These are phyloP conservation scores for Emergomyces orientalis DNA, from an alignment of 2,329 filamentous ascomycete species.

Conservation along the genomic window DNA sequence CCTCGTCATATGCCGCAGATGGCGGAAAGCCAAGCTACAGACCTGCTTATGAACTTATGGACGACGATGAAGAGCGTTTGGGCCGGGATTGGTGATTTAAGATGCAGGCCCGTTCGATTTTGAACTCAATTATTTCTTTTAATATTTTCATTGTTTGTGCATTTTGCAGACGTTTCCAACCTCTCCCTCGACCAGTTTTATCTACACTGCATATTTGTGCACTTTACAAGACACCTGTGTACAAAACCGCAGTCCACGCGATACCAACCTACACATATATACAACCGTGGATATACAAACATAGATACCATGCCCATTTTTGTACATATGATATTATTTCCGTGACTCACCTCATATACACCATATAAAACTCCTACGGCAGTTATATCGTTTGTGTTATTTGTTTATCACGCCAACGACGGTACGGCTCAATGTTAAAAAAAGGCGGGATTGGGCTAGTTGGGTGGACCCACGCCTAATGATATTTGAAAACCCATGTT, in stretches of 20 bases:
- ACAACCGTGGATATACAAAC: not conserved
- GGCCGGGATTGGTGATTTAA: conserved; percentile 50
- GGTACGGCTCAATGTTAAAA: no score
- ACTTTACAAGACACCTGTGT: not conserved
- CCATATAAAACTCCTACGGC: not conserved
- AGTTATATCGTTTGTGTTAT: not conserved
- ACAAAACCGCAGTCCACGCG: not conserved
- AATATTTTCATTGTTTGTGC: not conserved
- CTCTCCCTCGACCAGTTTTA: not conserved
- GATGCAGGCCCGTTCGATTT: not conserved
- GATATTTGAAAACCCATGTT: no score
- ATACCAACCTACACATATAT: not conserved
- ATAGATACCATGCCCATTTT: not conserved
- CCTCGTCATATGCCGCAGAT: conserved; percentile 7
- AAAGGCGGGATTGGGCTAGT: no score
- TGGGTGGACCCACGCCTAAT: no score
- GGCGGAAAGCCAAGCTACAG: conserved; percentile 40
- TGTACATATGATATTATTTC: not conserved
- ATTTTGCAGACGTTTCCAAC: not conserved
- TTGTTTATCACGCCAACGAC: no score
- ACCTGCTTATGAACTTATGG: conserved; percentile 65
- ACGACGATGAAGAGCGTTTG: conserved; percentile 68
- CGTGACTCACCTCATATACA: not conserved
- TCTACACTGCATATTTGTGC: not conserved
- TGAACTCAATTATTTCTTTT: not conserved